A percentile compares a stretch with the other conserved stretches of the same genome.
Conservation (phyloP, 768 basidiomycete genomes). For the Auriscalpium microsporum region DNA sequence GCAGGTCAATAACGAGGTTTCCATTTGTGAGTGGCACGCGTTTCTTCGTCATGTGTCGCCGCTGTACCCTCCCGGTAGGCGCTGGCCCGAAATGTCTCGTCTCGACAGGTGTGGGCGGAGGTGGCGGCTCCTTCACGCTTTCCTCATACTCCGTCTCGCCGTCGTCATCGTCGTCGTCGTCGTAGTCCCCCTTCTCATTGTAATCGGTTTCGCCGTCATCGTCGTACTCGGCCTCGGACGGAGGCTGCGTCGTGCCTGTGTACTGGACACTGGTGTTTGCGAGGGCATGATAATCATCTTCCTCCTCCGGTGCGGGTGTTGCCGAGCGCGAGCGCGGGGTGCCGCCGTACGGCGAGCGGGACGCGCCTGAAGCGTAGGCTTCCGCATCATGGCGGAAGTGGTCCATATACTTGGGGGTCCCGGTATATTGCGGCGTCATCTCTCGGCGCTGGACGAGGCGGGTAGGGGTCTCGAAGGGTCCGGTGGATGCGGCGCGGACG, state of each 20-base stretch:
- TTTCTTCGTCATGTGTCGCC: constrained; percentile 69
- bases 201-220: constrained; percentile 22
- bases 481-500: neutral
- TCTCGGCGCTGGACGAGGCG: constrained; percentile 6
- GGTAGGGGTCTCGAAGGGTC: constrained; percentile 5
- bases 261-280: constrained; percentile 50
- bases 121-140: constrained; percentile 15
- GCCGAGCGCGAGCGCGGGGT: constrained; percentile 66
- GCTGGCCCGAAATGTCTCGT: constrained; percentile 86
- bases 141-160: neutral
- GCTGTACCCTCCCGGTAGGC: constrained; percentile 66
- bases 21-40: constrained; percentile 80
- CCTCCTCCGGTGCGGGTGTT: constrained; percentile 57
- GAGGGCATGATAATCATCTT: constrained; percentile 59
- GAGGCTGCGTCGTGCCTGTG: constrained; percentile 23
- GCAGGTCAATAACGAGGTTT: constrained; percentile 77
- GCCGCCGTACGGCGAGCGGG: constrained; percentile 38
- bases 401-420: constrained; percentile 34
- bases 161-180: constrained; percentile 17
- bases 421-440: constrained; percentile 1
- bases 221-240: constrained; percentile 19
- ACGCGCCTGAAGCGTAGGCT: constrained; percentile 59
- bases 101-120: constrained; percentile 38
- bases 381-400: constrained; percentile 60
- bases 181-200: constrained; percentile 6